Evolutionary conservation across 2,329 filamentous ascomycete genomes (phyloP).

Genomic region (Alternaria sp.): DNA sequence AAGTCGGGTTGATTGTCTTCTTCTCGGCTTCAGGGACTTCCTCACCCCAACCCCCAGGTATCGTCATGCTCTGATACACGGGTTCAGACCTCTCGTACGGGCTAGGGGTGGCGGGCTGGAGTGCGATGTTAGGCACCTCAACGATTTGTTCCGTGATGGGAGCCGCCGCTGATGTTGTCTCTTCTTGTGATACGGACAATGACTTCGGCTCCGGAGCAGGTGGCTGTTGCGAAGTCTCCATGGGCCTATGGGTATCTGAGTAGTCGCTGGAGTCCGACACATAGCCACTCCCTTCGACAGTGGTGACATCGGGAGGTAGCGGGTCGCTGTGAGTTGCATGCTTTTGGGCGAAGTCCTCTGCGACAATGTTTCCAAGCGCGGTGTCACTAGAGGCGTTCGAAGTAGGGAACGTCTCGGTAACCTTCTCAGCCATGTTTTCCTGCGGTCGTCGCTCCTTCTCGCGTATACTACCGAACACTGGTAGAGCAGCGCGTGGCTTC

Average conservation of each 20-base stretch:
- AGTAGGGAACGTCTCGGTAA: constrained; percentile 57
- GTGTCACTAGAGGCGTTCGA: constrained; percentile 67
- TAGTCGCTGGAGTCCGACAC: constrained; percentile 63
- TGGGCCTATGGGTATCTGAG: constrained; percentile 20
- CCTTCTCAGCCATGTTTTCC: constrained; percentile 60
- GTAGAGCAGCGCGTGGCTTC: constrained; percentile 76
- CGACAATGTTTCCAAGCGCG: constrained; percentile 64
- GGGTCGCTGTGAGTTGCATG: constrained; percentile 61
- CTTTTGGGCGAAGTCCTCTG: constrained; percentile 63
- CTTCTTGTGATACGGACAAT: constrained; percentile 29
- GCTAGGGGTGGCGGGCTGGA: constrained; percentile 49
- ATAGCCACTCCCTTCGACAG: constrained; percentile 71
- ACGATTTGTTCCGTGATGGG: constrained; percentile 21
- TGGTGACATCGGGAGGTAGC: constrained; percentile 74
- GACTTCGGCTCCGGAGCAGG: constrained; percentile 40
- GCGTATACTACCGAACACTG: constrained; percentile 77
- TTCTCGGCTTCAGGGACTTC: constrained; percentile 32
- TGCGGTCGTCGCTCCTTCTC: constrained; percentile 65
- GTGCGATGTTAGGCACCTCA: constrained; percentile 45
- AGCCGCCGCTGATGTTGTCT: constrained; percentile 14
- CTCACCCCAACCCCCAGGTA: constrained; percentile 44
- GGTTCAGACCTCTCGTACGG: constrained; percentile 37
- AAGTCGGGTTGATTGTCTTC: neutral
- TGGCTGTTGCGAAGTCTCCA: constrained; percentile 17
- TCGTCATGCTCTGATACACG: constrained; percentile 34